Percentiles rank a stretch among this genome's conserved stretches.
phyloP scores from a whole-genome alignment of 306 rosid species.

The Cucurbita moschata region DNA sequence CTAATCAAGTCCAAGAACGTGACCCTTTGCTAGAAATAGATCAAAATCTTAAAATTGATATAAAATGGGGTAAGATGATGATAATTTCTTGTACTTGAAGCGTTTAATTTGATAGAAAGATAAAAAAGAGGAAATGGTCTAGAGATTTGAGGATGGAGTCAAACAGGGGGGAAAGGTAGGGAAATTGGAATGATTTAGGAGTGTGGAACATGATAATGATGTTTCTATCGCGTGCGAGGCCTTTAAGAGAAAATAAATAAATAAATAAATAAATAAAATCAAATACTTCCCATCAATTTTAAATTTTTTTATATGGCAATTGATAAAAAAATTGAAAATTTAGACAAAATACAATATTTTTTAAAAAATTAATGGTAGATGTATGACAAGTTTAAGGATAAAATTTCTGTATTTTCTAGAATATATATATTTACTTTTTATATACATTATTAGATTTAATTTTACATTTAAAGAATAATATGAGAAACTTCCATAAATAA shows the following conservation, averaged over 20 bases:
- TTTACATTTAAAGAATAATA: no score
- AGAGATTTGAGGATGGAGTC: slow-evolving; percentile 8
- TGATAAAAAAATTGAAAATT: no score
- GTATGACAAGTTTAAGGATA: no score
- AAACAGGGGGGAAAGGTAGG: neutral
- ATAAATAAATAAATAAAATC: neutral
- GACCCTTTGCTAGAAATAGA: neutral
- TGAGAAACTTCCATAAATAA: no score
- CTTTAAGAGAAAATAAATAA: slow-evolving; percentile 4
- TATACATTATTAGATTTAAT: no score
- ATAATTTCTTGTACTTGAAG: slow-evolving; percentile 3
- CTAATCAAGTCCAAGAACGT: neutral
- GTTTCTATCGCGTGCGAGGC: neutral
- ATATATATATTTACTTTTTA: no score
- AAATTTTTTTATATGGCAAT: no score
- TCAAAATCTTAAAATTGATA: neutral
- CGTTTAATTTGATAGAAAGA: neutral
- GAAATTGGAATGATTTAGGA: slow-evolving; percentile 57
- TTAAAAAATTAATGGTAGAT: no score
- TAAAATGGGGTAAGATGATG: neutral
- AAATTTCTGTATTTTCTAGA: no score
- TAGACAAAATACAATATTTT: no score
- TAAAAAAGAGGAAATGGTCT: neutral
- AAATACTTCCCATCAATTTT: no score
- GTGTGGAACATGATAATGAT: slow-evolving; percentile 57